Evolutionary conservation across 2,329 filamentous ascomycete genomes (phyloP).

Genomic region (Pseudogymnoascus sp.): DNA sequence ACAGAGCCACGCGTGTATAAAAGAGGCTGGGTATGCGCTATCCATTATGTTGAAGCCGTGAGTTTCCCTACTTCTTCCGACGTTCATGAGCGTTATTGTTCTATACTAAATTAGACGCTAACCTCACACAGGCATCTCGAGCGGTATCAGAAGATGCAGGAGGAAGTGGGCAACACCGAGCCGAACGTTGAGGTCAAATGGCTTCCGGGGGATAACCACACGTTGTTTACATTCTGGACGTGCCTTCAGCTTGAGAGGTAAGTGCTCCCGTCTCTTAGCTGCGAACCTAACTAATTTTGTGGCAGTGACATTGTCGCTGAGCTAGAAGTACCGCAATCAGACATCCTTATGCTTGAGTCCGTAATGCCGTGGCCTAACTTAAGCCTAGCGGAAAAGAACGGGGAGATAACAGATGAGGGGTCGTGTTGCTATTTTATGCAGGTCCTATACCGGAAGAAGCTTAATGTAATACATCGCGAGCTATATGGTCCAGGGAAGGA

Average conservation of each 20-base stretch:
- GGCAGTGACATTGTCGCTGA: slow-evolving; percentile 82
- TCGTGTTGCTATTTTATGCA: slow-evolving; percentile 44
- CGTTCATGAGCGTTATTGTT: neutral
- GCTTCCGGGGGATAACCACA: slow-evolving; percentile 45
- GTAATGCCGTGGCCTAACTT: slow-evolving; percentile 59
- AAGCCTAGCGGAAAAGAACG: slow-evolving; percentile 34
- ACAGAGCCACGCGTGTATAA: slow-evolving; percentile 65
- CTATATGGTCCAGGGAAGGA: slow-evolving; percentile 25
- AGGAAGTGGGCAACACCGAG: neutral
- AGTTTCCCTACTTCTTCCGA: neutral
- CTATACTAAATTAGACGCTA: neutral
- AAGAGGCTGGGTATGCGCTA: slow-evolving; percentile 46
- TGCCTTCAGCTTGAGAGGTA: slow-evolving; percentile 86
- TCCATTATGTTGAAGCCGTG: slow-evolving; percentile 65
- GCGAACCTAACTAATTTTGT: neutral
- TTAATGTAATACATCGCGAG: slow-evolving; percentile 50
- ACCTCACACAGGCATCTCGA: neutral
- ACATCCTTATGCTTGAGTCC: slow-evolving; percentile 50
- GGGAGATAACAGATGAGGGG: slow-evolving; percentile 29
- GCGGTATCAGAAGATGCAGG: neutral
- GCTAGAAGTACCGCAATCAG: slow-evolving; percentile 55
- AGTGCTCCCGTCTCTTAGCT: slow-evolving; percentile 14
- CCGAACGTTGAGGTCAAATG: neutral
- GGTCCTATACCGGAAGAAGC: slow-evolving; percentile 53
- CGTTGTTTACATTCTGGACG: slow-evolving; percentile 81